Evolutionary conservation across 2,329 filamentous ascomycete species (phyloP).

Genomic region (Alternaria gansuensis): DNA sequence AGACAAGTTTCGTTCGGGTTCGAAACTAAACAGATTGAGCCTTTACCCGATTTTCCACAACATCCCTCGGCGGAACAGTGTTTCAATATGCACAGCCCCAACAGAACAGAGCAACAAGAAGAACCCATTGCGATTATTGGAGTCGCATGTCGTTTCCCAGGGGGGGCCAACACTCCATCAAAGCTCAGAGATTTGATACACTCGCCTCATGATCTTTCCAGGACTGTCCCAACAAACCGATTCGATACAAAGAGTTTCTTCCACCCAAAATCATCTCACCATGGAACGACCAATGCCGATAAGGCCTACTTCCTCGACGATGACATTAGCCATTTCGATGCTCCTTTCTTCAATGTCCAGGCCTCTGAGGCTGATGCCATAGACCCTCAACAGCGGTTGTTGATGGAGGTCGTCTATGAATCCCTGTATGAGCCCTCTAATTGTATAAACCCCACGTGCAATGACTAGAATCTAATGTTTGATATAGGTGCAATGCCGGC

Average conservation of each 20-base stretch:
- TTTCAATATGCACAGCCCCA: conserved; percentile 1
- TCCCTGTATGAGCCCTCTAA: conserved; percentile 12
- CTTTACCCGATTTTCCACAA: too few species aligned
- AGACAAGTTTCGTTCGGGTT: too few species aligned
- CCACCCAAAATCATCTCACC: conserved; percentile 40
- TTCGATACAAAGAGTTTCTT: conserved; percentile 40
- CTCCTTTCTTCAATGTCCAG: conserved; percentile 43
- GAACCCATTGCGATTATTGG: conserved; percentile 51
- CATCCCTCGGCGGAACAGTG: not conserved
- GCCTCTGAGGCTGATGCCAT: conserved; percentile 38
- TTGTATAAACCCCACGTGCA: not conserved
- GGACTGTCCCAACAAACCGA: conserved; percentile 39
- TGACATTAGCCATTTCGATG: conserved; percentile 41
- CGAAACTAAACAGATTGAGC: too few species aligned
- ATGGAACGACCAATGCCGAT: conserved; percentile 45
- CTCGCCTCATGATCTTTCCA: conserved; percentile 41
- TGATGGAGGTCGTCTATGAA: conserved; percentile 50
- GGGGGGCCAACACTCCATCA: conserved; percentile 38
- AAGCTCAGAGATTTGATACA: conserved; percentile 49
- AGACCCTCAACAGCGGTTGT: conserved; percentile 47
- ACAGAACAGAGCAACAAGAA: not conserved
- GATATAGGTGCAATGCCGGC: conserved; percentile 32
- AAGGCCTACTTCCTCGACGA: conserved; percentile 29
- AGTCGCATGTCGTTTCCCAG: conserved; percentile 50
- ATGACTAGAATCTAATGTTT: not conserved